A percentile compares a stretch with the other conserved stretches of the same genome.
Conservation (phyloP, 495 filamentous ascomycete species). For the Aspergillus indologenus region DNA sequence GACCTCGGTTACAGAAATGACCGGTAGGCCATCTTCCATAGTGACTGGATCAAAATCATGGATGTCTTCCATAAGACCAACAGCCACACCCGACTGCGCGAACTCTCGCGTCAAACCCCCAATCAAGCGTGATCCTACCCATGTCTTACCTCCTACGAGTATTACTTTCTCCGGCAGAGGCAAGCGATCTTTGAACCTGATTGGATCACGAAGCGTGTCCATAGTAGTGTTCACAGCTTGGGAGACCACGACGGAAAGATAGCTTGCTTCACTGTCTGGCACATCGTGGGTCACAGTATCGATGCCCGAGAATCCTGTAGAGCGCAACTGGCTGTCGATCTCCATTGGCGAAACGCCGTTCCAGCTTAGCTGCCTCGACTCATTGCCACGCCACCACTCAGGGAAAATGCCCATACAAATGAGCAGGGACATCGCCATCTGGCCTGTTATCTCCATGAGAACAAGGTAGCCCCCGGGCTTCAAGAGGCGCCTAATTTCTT, state of each 20-base stretch:
- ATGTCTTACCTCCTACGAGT: neutral
- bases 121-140: neutral
- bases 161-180: neutral
- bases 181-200: neutral
- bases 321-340: neutral
- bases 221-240: neutral
- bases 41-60: too few relatives aligned
- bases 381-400: neutral
- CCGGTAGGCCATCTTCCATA: too few relatives aligned
- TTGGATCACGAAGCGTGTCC: neutral
- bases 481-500: conserved; percentile 11
- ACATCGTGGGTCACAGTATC: neutral
- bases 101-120: too few relatives aligned
- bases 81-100: too few relatives aligned
- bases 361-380: too few relatives aligned
- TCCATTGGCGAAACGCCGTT: neutral
- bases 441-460: neutral
- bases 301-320: neutral
- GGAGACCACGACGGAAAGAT: neutral
- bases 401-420: neutral
- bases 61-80: too few relatives aligned
- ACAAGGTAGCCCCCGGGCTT: conserved; percentile 28
- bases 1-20: too few relatives aligned
- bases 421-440: neutral
- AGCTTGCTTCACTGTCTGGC: neutral